Conservation (phyloP, 352 stramenopile species). For the Phytophthora multivora region DNA sequence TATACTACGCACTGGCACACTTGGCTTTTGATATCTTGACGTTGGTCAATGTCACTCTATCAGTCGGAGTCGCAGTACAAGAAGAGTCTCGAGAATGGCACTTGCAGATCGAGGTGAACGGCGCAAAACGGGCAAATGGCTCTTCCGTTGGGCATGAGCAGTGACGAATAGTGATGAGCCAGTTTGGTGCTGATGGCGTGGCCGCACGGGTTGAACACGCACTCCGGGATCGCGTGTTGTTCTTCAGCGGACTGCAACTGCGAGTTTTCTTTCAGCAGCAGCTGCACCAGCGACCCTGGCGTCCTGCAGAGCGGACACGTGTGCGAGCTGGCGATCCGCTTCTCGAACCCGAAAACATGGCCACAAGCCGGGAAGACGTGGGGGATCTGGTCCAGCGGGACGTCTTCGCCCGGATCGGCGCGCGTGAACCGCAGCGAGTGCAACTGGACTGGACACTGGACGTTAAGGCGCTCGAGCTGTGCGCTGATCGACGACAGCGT, state of each 20-base stretch:
- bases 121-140: slow-evolving; percentile 85
- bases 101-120: slow-evolving; percentile 63
- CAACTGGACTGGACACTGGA: slow-evolving; percentile 83
- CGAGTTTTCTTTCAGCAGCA: slow-evolving; percentile 79
- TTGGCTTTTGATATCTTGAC: not conserved
- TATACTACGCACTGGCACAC: too few relatives aligned
- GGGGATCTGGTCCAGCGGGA: slow-evolving; percentile 60
- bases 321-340: slow-evolving; percentile 61
- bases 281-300: slow-evolving; percentile 63
- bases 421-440: slow-evolving; percentile 66
- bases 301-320: slow-evolving; percentile 74
- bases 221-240: slow-evolving; percentile 68
- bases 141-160: slow-evolving; percentile 78
- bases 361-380: slow-evolving; percentile 80
- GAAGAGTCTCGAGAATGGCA: slow-evolving; percentile 75
- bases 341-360: slow-evolving; percentile 82
- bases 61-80: slow-evolving; percentile 69
- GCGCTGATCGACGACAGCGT: slow-evolving; percentile 55
- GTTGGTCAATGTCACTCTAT: slow-evolving; percentile 12
- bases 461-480: slow-evolving; percentile 71
- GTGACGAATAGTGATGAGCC: slow-evolving; percentile 56
- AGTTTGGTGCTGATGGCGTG: slow-evolving; percentile 75
- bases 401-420: slow-evolving; percentile 39
- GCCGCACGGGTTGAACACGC: slow-evolving; percentile 84
- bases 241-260: slow-evolving; percentile 66